These are phyloP conservation scores for Globisporangium heterothallicum DNA, from an alignment of 352 stramenopile genomes.

Conservation along the genomic window DNA sequence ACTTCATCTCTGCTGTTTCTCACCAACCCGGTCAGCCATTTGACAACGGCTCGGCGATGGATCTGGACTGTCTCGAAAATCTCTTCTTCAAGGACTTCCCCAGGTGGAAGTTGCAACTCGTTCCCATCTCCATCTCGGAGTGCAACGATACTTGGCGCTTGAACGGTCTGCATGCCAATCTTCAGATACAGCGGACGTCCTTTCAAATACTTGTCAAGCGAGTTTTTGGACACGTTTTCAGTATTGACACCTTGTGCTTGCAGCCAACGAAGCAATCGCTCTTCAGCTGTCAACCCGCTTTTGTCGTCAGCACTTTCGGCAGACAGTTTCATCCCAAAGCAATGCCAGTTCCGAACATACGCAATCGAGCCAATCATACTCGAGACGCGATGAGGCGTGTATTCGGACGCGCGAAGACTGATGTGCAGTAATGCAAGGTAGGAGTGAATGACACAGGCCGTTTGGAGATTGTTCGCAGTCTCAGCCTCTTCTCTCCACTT, in stretches of 20 bases:
- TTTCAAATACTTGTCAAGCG: conserved; percentile 83
- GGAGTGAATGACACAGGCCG: conserved; percentile 80
- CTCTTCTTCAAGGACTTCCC: conserved; percentile 81
- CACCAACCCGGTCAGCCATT: conserved; percentile 44
- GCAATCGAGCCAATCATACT: conserved; percentile 77
- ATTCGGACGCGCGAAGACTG: conserved; percentile 62
- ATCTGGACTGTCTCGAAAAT: conserved; percentile 82
- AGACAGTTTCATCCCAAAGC: conserved; percentile 85
- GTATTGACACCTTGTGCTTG: conserved; percentile 89
- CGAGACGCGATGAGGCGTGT: conserved; percentile 57
- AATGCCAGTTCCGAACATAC: conserved; percentile 89
- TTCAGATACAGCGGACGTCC: conserved; percentile 83
- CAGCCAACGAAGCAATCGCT: conserved; percentile 81
- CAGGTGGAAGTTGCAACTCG: conserved; percentile 66
- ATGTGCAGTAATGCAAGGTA: conserved; percentile 72
- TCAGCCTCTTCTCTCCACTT: conserved; percentile 80
- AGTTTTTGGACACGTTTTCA: conserved; percentile 70
- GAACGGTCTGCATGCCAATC: conserved; percentile 83
- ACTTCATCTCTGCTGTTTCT: conserved; percentile 30
- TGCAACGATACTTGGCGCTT: conserved; percentile 79
- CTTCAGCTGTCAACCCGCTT: conserved; percentile 53
- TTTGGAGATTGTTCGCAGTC: conserved; percentile 66
- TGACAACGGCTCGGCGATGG: conserved; percentile 71
- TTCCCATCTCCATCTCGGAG: conserved; percentile 44
- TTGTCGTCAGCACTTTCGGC: conserved; percentile 36